phyloP scores from a whole-genome alignment of 2,329 filamentous ascomycete genomes.

The Dothiorella sarmentorum region DNA sequence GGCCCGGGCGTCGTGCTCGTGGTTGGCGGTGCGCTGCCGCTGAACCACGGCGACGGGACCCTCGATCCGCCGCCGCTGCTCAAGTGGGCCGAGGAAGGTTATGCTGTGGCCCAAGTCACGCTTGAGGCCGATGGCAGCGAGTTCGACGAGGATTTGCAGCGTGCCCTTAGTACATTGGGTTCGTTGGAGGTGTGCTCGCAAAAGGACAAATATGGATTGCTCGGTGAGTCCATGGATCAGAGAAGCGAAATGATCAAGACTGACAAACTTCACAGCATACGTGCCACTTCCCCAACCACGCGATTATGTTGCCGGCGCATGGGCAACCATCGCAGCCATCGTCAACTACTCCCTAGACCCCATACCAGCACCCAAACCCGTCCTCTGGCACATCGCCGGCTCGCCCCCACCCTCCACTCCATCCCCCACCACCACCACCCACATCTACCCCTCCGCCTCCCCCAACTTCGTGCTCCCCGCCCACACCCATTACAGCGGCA shows the following conservation, averaged over 20 bases:
- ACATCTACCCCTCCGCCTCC: not conserved
- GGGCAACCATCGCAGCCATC: not conserved
- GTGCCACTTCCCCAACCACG: not conserved
- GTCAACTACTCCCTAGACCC: not conserved
- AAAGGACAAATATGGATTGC: not conserved
- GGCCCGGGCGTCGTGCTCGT: constrained; percentile 51
- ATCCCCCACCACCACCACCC: not conserved
- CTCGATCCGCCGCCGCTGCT: constrained; percentile 54
- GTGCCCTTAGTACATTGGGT: not conserved
- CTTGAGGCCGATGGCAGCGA: constrained; percentile 21
- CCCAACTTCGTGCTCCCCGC: constrained; percentile 49
- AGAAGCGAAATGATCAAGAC: not conserved
- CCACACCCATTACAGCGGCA: constrained; percentile 50
- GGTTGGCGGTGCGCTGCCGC: constrained; percentile 33
- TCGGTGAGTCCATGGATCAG: not conserved
- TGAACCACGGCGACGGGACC: constrained; percentile 34
- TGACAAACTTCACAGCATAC: not conserved
- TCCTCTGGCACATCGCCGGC: not conserved
- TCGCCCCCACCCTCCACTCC: not conserved
- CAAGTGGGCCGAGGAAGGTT: constrained; percentile 73
- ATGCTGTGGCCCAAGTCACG: constrained; percentile 56
- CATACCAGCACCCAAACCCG: not conserved
- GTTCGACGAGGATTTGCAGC: not conserved
- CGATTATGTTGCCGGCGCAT: not conserved
- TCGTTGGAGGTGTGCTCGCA: not conserved